These are phyloP conservation scores for Xeromyces bisporus DNA, from an alignment of 495 filamentous ascomycete species.

Conservation along the genomic window DNA sequence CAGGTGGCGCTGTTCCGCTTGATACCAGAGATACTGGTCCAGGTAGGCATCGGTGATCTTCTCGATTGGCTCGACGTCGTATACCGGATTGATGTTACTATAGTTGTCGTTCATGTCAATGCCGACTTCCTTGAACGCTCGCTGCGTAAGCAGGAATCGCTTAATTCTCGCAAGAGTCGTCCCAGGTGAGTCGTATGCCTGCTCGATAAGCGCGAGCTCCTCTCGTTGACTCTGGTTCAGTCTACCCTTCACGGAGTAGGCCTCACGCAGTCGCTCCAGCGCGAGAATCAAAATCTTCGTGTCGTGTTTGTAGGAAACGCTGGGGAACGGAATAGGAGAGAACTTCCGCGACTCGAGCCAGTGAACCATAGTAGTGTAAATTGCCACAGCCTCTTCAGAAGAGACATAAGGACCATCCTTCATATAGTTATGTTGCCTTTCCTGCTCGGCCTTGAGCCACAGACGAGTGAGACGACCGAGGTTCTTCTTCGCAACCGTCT, in stretches of 20 bases:
- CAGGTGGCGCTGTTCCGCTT: conserved; percentile 92
- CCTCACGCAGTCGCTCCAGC: conserved; percentile 82
- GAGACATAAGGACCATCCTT: conserved; percentile 98
- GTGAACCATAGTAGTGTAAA: conserved; percentile 97
- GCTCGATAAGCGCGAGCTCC: conserved; percentile 92
- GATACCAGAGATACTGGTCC: conserved; percentile 98
- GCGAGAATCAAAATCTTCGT: conserved; percentile 98
- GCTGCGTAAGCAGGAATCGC: conserved; percentile 88
- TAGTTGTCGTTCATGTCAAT: conserved; percentile 99
- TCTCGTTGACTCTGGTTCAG: conserved; percentile 97
- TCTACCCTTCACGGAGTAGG: conserved; percentile 94
- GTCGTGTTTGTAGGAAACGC: conserved; percentile 98
- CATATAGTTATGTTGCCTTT: conserved; percentile 97
- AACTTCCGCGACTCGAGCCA: conserved; percentile 98
- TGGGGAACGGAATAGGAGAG: conserved; percentile 96
- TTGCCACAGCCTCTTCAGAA: conserved; percentile 94
- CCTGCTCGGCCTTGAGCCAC: conserved; percentile 98
- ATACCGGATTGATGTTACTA: conserved; percentile 95
- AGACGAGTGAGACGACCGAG: conserved; percentile 83
- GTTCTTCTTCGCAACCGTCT: conserved; percentile 99
- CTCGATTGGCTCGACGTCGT: conserved; percentile 97
- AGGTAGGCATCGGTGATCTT: conserved; percentile 99
- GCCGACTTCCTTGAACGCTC: conserved; percentile 98
- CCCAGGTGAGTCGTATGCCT: conserved; percentile 95
- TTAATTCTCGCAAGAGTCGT: conserved; percentile 95